Conservation (phyloP, 202 grass and related monocot species). For the Carex arenaria region DNA sequence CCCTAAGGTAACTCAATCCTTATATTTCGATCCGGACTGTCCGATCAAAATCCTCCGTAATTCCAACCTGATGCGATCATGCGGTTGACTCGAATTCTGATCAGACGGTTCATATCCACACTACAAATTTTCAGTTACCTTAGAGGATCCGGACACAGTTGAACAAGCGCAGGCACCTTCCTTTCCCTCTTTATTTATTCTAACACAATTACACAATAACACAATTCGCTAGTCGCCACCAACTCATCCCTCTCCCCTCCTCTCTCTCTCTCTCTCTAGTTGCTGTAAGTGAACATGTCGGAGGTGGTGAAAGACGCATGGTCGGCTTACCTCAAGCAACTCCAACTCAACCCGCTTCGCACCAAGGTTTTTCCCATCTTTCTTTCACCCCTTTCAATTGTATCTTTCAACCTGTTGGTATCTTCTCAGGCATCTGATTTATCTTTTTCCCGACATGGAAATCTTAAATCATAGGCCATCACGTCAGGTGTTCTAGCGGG, state of each 20-base stretch:
- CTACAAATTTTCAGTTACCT: no score
- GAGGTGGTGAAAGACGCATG: slow-evolving; percentile 58
- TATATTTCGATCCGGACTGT: no score
- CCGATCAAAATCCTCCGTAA: no score
- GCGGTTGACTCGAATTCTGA: no score
- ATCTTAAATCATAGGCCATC: slow-evolving; percentile 37
- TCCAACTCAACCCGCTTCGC: slow-evolving; percentile 63
- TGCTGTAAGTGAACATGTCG: slow-evolving; percentile 42
- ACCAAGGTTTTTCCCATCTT: slow-evolving; percentile 45
- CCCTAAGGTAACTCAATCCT: no score
- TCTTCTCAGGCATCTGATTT: neutral
- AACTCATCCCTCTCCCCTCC: neutral
- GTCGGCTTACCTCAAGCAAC: slow-evolving; percentile 74
- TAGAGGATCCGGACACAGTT: no score
- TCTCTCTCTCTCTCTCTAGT: neutral
- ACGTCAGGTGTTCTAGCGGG: slow-evolving; percentile 81
- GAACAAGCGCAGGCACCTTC: no score
- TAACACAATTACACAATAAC: neutral
- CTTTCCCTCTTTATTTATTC: neutral
- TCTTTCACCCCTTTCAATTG: neutral
- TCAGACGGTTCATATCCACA: no score
- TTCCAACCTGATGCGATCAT: no score
- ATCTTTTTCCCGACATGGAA: neutral
- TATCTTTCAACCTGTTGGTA: neutral
- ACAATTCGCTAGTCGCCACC: neutral